Percentiles rank a stretch among this genome's conserved stretches.
phyloP scores from a whole-genome alignment of 1,284 basidiomycete species.

The Cronartium quercuum region DNA sequence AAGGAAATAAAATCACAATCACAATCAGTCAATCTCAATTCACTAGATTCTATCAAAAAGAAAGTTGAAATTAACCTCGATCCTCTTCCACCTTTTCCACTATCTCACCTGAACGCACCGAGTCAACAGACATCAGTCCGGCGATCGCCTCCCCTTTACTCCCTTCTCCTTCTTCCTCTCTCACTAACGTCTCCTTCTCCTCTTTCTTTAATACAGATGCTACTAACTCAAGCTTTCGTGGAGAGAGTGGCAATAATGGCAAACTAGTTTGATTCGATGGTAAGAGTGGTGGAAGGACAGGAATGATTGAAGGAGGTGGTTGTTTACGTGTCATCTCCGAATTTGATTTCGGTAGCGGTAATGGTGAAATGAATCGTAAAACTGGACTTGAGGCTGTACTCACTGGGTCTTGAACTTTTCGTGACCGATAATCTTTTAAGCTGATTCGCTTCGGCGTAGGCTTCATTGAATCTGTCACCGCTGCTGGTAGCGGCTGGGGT shows the following conservation, averaged over 20 bases:
- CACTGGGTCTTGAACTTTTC: conserved; percentile 25
- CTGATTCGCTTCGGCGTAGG: conserved; percentile 37
- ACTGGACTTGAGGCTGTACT: conserved; percentile 11
- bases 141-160: neutral
- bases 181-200: neutral
- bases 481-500: neutral
- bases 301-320: conserved; percentile 18
- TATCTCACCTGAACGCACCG: too few species aligned
- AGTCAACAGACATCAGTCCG: too few species aligned
- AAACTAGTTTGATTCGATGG: conserved; percentile 2
- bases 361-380: conserved; percentile 7
- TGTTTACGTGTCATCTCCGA: neutral
- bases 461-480: neutral
- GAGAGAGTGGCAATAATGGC: conserved; percentile 38
- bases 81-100: neutral
- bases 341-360: neutral
- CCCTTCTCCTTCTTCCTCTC: conserved; percentile 5
- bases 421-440: conserved; percentile 36
- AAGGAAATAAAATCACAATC: neutral
- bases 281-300: conserved; percentile 22
- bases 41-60: neutral
- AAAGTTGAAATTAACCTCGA: neutral
- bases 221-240: conserved; percentile 38
- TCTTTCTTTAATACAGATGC: conserved; percentile 38
- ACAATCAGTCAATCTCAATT: neutral